Base-by-base conservation (phyloP, 345 rosid genomes). In the Excoecaria cochinchinensis region DNA sequence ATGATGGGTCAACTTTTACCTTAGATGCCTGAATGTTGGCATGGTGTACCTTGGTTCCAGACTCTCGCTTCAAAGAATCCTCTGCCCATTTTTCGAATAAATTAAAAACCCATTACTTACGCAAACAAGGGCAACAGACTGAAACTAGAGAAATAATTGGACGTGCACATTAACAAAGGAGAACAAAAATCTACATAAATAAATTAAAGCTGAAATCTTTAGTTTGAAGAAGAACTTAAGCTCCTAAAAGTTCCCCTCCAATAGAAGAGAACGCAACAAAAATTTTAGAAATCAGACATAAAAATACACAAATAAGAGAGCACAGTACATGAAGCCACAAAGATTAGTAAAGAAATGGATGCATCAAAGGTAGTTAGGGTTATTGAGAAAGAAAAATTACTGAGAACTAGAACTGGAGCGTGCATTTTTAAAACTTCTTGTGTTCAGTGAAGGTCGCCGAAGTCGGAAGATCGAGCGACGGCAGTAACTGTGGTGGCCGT, bases 31-130 rank as follows among this genome's bases (percentile, higher is more conserved):
- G 96, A 71, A 93, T 91, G 78, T 95, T 92, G 78, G 85, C 92
- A 93, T 85, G 97, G 16, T 93, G 97, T 39, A 91, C 97, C 83
- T 88, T 95, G 17, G 78, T 73, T 73, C 99, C 99, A 55, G 99
- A 89, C 81, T 95, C 97, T 16, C 98, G 98, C 68, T 95, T 91
- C 86, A 95, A 76, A 0, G 99, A 93, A 83, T 93, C 98, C 89
- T 91, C 98, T 95, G 90, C 22, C 50, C 71, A 82, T 44, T 52
- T 70, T 70, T 58, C 10, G 21, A 60, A 71, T 52, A 46, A 39
- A 25, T 25, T 60, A 73, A 65, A 22, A 66, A 57, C 24, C 19
- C 15, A 82, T 14, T 51, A 24, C 38, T 74, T 67, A 50, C 50
- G 36, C 8, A 40, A 25, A 48, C 9, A 44, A 38, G 71, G 40